A percentile compares a stretch with the other conserved stretches of the same genome.
phyloP scores from a whole-genome alignment of 306 rosid genomes.

The Prunus armeniaca region DNA sequence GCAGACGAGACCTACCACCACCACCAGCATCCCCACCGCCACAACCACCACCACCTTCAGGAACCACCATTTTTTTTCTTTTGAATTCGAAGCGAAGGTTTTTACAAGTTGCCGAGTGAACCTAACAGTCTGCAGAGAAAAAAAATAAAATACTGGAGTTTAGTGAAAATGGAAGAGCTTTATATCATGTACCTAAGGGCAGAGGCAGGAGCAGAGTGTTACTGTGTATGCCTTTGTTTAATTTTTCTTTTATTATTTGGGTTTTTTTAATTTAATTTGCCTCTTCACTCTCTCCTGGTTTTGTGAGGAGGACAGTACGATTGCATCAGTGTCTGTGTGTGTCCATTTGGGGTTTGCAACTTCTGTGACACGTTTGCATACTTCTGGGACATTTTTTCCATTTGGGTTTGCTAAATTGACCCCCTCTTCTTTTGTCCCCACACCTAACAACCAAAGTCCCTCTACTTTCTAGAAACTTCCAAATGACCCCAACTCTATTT shows the following conservation, averaged over 20 bases:
- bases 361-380: conserved; percentile 38
- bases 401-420: conserved; percentile 7
- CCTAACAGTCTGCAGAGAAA: background rate
- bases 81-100: background rate
- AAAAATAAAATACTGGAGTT: background rate
- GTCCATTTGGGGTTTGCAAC: conserved; percentile 4
- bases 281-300: background rate
- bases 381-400: conserved; percentile 10
- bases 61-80: conserved; percentile 23
- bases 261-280: background rate
- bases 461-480: background rate
- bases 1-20: background rate
- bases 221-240: background rate
- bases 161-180: background rate
- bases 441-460: background rate
- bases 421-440: background rate
- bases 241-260: background rate
- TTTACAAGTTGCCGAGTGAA: background rate
- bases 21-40: conserved; percentile 5
- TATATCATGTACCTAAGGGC: background rate
- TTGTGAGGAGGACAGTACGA: background rate
- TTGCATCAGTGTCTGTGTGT: background rate
- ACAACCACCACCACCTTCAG: conserved; percentile 17
- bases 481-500: background rate
- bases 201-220: background rate